Base-by-base conservation (phyloP, 805 yeast species). In the Pichia deserticola region DNA sequence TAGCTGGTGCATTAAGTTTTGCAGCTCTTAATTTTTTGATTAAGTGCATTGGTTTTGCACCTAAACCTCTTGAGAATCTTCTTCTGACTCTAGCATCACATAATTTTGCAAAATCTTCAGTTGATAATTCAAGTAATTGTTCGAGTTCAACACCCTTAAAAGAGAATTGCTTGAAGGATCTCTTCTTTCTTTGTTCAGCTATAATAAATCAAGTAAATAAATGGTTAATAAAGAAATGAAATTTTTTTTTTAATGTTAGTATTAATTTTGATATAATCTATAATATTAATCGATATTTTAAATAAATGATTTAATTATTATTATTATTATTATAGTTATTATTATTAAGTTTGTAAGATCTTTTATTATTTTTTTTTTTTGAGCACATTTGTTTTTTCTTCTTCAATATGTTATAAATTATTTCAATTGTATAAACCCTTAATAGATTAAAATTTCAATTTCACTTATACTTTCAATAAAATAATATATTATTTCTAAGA, bases 1-100 rank as follows among this genome's bases (percentile, higher is more conserved):
- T 86, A 70, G 84, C 83, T 69, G 80, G 82, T 65, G 95, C 82
- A 67, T 88, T 86, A 67, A 86, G 78, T 81, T 89, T 93, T 65
- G 97, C 97, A 74, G 90, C 92, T 82, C 96, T 89, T 74, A 93
- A 87, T 81, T 93, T 93, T 81, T 86, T 89, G 77, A 92, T 83
- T 76, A 93, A 83, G 75, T 93, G 92, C 84, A 82, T 83, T 77
- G 96, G 95, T 81, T 88, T 89, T 74, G 86, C 74, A 72, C 86
- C 90, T 70, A 92, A 81, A 80, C 98, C 98, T 81, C 96, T 86
- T 75, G 89, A 86, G 79, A 92, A 89, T 86, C 96, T 90, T 88
- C 99, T 88, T 86, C 98, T 92, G 72, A 92, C 97, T 82, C 99
- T 89, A 70, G 99, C 95, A 71, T 86, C 89, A 71, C 96, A 89